These are phyloP conservation scores for Ophiostoma ulmi DNA, from an alignment of 2,329 filamentous ascomycete species.

Conservation along the genomic window DNA sequence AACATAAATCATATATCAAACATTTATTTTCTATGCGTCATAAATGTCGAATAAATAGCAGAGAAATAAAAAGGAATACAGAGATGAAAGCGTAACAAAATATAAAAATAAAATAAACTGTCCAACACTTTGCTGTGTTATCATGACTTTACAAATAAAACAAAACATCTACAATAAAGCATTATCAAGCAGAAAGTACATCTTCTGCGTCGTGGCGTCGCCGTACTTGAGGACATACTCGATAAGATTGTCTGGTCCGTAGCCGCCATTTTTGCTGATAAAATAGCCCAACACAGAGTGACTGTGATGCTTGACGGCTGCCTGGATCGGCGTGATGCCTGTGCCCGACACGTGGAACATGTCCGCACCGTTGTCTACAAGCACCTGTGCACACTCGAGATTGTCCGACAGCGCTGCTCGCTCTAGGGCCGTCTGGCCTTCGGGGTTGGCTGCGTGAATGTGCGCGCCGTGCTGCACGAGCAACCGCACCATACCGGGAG, in stretches of 20 bases:
- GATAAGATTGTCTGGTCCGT: constrained; percentile 2
- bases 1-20: too few species aligned
- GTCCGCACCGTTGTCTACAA: background rate
- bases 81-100: background rate
- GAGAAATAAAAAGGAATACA: background rate
- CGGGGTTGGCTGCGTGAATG: background rate
- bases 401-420: background rate
- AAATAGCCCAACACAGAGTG: background rate
- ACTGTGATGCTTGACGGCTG: background rate
- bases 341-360: background rate
- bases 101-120: background rate
- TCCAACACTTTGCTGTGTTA: background rate
- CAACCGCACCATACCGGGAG: background rate
- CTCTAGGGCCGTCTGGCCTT: constrained; percentile 5
- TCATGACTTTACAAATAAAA: background rate
- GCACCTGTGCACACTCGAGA: constrained; percentile 1
- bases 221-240: constrained; percentile 2
- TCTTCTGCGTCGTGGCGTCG: background rate
- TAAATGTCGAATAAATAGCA: too few species aligned
- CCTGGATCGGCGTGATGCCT: background rate
- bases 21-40: too few species aligned
- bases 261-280: background rate
- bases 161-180: background rate
- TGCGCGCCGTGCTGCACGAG: constrained; percentile 1
- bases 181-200: background rate